These are phyloP conservation scores for Chlorella variabilis DNA, from an alignment of 163 green algal species.

Conservation along the genomic window DNA sequence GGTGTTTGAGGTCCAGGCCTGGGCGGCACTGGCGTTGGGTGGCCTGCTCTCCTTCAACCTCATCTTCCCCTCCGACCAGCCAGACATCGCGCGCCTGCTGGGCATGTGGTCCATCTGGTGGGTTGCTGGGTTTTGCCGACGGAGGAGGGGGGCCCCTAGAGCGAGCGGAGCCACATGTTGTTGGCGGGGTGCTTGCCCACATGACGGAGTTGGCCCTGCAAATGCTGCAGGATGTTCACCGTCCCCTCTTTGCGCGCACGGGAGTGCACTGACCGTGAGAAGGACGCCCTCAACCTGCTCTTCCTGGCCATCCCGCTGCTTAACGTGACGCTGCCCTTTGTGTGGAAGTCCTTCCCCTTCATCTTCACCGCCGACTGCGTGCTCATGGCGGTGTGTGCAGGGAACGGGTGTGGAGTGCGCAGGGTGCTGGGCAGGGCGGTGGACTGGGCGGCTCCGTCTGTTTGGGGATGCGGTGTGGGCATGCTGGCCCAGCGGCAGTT, in stretches of 20 bases:
- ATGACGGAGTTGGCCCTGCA: no score
- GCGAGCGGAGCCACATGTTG: no score
- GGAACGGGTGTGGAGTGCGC: not conserved
- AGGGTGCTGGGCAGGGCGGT: not conserved
- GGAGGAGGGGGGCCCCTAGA: no score
- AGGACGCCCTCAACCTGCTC: conserved; percentile 96
- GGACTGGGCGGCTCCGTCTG: no score
- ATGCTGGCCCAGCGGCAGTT: no score
- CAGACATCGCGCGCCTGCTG: conserved; percentile 90
- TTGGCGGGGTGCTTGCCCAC: no score
- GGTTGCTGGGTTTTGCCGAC: no score
- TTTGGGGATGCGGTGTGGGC: no score
- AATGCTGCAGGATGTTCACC: conserved; percentile 86
- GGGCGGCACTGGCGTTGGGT: conserved; percentile 75
- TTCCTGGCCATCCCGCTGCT: conserved; percentile 91
- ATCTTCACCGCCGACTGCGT: conserved; percentile 90
- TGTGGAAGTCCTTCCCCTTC: conserved; percentile 94
- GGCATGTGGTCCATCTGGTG: conserved; percentile 94
- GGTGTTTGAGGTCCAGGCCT: conserved; percentile 86
- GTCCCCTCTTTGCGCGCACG: conserved; percentile 91
- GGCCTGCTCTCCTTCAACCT: conserved; percentile 97
- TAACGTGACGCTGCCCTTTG: conserved; percentile 95
- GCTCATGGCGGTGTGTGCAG: conserved; percentile 56
- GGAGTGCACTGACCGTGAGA: conserved; percentile 91
- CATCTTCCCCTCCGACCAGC: conserved; percentile 92